phyloP scores from a whole-genome alignment of 805 yeast species.

The Torulaspora franciscae region DNA sequence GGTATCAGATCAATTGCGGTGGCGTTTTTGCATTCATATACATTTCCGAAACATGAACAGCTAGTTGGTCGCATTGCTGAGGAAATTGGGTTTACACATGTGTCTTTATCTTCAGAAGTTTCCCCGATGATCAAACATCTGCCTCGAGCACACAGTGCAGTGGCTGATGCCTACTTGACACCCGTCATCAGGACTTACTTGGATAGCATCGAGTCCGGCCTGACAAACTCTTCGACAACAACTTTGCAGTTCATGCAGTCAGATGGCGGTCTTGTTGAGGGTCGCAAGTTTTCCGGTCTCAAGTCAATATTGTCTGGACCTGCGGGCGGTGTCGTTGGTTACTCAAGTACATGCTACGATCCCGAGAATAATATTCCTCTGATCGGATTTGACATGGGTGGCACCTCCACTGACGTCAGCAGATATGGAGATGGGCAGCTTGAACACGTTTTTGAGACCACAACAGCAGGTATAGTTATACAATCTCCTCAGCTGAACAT shows the following conservation, averaged over 20 bases:
- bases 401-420: constrained; percentile 83
- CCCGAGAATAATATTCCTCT: constrained; percentile 52
- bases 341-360: constrained; percentile 73
- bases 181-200: constrained; percentile 70
- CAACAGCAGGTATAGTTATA: constrained; percentile 77
- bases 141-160: constrained; percentile 69
- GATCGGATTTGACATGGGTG: constrained; percentile 88
- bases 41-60: constrained; percentile 64
- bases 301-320: constrained; percentile 91
- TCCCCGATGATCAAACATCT: constrained; percentile 78
- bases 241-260: constrained; percentile 87
- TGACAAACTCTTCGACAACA: constrained; percentile 45
- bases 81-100: constrained; percentile 60
- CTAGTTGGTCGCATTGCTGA: constrained; percentile 55
- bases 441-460: constrained; percentile 77
- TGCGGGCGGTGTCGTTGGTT: constrained; percentile 97
- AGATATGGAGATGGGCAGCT: constrained; percentile 63
- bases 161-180: constrained; percentile 78
- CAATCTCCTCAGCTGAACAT: constrained; percentile 83
- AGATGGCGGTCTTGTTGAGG: constrained; percentile 90
- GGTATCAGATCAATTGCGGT: constrained; percentile 71
- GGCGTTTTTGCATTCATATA: constrained; percentile 67
- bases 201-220: constrained; percentile 55
- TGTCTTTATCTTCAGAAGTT: constrained; percentile 62
- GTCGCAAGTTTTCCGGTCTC: constrained; percentile 77